Conservation (phyloP, 1,284 basidiomycete species). For the Neonothopanus nambi region DNA sequence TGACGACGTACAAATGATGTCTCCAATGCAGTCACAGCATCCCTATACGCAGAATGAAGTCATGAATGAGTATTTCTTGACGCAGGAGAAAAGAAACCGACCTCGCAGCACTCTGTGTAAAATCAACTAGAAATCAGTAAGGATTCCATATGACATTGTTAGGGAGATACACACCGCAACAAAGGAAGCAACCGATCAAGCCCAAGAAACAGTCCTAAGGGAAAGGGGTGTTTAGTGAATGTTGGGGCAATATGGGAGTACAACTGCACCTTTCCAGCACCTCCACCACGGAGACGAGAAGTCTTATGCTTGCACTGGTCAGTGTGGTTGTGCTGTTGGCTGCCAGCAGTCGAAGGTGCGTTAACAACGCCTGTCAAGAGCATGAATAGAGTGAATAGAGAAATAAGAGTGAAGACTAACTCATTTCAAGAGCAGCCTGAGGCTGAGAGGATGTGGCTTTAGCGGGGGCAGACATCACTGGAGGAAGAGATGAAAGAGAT, state of each 20-base stretch:
- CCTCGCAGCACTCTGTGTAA: slow-evolving; percentile 46
- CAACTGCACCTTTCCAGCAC: slow-evolving; percentile 51
- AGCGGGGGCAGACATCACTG: slow-evolving; percentile 25
- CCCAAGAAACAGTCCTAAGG: slow-evolving; percentile 61
- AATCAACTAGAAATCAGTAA: background rate
- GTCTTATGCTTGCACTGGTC: slow-evolving; percentile 32
- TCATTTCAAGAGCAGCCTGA: slow-evolving; percentile 52
- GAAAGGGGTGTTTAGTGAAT: slow-evolving; percentile 7
- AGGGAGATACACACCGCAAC: slow-evolving; percentile 49
- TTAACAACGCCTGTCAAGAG: slow-evolving; percentile 41
- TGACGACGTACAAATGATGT: slow-evolving; percentile 45
- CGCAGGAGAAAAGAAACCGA: slow-evolving; percentile 17
- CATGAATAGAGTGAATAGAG: background rate
- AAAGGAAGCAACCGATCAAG: slow-evolving; percentile 60
- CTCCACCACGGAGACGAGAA: slow-evolving; percentile 59
- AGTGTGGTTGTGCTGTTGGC: slow-evolving; percentile 23
- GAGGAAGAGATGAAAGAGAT: background rate
- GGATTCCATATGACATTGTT: background rate
- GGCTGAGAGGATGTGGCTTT: slow-evolving; percentile 50
- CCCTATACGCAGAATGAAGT: slow-evolving; percentile 30
- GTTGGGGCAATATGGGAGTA: background rate
- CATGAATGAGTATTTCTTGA: background rate
- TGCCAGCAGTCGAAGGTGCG: slow-evolving; percentile 30
- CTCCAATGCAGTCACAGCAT: slow-evolving; percentile 47
- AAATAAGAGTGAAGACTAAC: slow-evolving; percentile 32